Conservation (phyloP, 176 grass and related monocot species). For the Juncus inflexus region DNA sequence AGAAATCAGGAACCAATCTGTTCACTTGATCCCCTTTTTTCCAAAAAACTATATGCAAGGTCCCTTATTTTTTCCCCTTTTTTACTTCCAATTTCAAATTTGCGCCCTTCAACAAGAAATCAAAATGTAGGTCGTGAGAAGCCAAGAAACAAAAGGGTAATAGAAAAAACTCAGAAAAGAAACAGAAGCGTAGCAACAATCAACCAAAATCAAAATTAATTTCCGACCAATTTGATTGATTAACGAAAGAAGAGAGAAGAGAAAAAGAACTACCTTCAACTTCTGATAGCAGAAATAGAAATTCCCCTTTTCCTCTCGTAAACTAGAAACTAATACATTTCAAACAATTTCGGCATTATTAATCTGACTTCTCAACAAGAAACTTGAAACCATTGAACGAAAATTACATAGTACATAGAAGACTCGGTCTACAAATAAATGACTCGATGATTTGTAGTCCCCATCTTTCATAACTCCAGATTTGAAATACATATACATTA, state of each 20-base stretch:
- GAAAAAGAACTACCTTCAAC: background rate
- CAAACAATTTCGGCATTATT: too few relatives aligned
- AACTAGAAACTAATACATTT: too few relatives aligned
- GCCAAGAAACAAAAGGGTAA: background rate
- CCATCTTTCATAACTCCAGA: too few relatives aligned
- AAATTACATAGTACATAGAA: too few relatives aligned
- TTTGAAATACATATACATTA: too few relatives aligned
- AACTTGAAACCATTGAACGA: too few relatives aligned
- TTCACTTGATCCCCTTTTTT: background rate
- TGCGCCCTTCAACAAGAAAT: background rate
- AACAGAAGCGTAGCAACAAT: background rate
- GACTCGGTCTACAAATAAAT: too few relatives aligned
- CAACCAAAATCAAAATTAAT: background rate
- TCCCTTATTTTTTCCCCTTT: background rate
- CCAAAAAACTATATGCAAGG: background rate
- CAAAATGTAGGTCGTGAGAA: constrained; percentile 7
- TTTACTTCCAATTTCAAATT: background rate
- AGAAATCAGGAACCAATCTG: constrained; percentile 1
- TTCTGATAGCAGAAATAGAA: background rate
- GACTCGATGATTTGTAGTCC: too few relatives aligned
- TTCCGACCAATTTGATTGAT: background rate
- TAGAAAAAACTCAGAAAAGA: background rate
- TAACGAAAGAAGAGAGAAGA: background rate
- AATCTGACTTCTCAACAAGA: too few relatives aligned
- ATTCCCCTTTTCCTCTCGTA: background rate